Conservation (phyloP, 345 rosid genomes). For the Ceriops decandra region DNA sequence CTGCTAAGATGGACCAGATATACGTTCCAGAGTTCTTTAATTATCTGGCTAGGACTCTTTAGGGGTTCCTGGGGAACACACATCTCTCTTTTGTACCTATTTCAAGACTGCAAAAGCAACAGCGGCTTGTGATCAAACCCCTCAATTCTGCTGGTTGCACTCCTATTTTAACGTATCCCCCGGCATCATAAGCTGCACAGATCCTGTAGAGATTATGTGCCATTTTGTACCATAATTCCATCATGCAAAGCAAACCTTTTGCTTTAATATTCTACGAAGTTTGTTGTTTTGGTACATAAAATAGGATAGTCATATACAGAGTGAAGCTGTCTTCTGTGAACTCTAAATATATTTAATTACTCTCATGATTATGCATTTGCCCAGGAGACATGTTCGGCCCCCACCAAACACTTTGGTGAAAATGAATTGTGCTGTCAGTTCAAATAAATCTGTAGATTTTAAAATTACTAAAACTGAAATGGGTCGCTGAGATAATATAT, state of each 20-base stretch:
- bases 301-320: neutral
- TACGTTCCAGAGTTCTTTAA: neutral
- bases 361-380: too few relatives aligned
- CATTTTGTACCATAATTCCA: slow-evolving; percentile 12
- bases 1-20: neutral
- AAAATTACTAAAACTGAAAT: too few relatives aligned
- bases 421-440: neutral
- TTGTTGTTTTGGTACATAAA: neutral
- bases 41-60: neutral
- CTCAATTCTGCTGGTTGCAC: neutral
- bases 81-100: neutral
- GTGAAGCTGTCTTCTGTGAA: too few relatives aligned
- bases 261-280: neutral
- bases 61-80: neutral
- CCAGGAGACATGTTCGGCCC: too few relatives aligned
- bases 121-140: neutral
- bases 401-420: too few relatives aligned
- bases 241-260: neutral
- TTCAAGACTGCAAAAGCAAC: neutral
- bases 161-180: slow-evolving; percentile 16
- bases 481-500: too few relatives aligned
- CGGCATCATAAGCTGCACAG: slow-evolving; percentile 15
- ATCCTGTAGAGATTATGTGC: slow-evolving; percentile 3
- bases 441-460: neutral
- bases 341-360: too few relatives aligned